These are phyloP conservation scores for Biscutella laevigata DNA, from an alignment of 441 rosid species.

Conservation along the genomic window DNA sequence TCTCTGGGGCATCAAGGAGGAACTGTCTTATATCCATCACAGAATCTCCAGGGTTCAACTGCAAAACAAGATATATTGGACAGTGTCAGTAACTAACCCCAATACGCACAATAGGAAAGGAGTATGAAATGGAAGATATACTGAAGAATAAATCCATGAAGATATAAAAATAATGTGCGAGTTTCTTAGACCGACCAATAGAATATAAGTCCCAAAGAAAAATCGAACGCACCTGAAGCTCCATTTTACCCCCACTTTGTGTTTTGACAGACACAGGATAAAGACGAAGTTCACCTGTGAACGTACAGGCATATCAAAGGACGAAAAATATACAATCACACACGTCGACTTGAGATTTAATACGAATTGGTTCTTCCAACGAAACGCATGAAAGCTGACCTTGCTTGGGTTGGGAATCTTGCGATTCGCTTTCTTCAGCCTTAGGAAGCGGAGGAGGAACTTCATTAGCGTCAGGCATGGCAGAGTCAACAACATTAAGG, in stretches of 20 bases:
- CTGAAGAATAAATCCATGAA: too few species aligned
- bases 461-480: slow-evolving; percentile 36
- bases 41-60: slow-evolving; percentile 98
- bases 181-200: background rate
- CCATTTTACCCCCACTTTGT: slow-evolving; percentile 80
- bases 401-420: slow-evolving; percentile 59
- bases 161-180: too few species aligned
- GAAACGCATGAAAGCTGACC: slow-evolving; percentile 32
- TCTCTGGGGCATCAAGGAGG: slow-evolving; percentile 95
- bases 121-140: too few species aligned
- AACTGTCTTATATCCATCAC: slow-evolving; percentile 97
- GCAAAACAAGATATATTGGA: slow-evolving; percentile 20
- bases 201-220: background rate
- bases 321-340: too few species aligned
- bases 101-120: too few species aligned
- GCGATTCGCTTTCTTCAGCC: slow-evolving; percentile 37
- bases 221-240: slow-evolving; percentile 79
- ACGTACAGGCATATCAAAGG: background rate
- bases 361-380: background rate
- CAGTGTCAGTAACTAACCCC: background rate
- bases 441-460: slow-evolving; percentile 30
- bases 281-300: slow-evolving; percentile 78
- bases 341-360: background rate
- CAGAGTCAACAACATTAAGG: slow-evolving; percentile 26
- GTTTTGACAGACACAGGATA: slow-evolving; percentile 86